Conservation (phyloP, 345 rosid genomes). For the Carallia brachiata region DNA sequence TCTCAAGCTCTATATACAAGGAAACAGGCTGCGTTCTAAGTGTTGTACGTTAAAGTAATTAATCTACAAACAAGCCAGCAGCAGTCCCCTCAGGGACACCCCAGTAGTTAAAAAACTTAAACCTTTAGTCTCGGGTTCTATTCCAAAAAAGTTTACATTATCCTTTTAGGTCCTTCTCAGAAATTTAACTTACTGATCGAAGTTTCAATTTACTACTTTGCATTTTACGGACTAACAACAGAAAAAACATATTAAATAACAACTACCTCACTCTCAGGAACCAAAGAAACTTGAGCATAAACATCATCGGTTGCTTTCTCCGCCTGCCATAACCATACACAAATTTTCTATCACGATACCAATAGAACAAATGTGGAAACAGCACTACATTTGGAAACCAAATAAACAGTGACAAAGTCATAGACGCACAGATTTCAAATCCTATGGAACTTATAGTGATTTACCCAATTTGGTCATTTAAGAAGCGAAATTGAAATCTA, state of each 20-base stretch:
- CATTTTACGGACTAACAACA: background rate
- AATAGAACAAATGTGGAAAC: conserved; percentile 23
- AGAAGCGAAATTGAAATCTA: conserved; percentile 5
- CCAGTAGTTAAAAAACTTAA: too few relatives aligned
- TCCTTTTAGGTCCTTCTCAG: background rate
- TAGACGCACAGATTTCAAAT: background rate
- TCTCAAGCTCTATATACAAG: too few relatives aligned
- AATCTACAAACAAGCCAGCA: too few relatives aligned
- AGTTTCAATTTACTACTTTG: background rate
- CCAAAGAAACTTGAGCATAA: conserved; percentile 82
- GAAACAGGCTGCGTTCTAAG: too few relatives aligned
- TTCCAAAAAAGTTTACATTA: background rate
- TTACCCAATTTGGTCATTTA: background rate
- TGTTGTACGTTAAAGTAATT: too few relatives aligned
- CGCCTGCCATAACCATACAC: conserved; percentile 50
- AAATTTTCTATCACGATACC: background rate
- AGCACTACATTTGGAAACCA: background rate
- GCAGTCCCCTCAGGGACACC: too few relatives aligned
- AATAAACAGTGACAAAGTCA: background rate
- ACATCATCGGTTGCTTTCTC: conserved; percentile 88
- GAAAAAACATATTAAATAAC: conserved; percentile 8
- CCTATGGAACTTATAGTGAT: background rate
- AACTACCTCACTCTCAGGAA: conserved; percentile 78
- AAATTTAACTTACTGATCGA: background rate
- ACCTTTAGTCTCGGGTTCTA: too few relatives aligned